These are phyloP conservation scores for Botrytis paeoniae DNA, from an alignment of 2,329 filamentous ascomycete species.

Conservation along the genomic window DNA sequence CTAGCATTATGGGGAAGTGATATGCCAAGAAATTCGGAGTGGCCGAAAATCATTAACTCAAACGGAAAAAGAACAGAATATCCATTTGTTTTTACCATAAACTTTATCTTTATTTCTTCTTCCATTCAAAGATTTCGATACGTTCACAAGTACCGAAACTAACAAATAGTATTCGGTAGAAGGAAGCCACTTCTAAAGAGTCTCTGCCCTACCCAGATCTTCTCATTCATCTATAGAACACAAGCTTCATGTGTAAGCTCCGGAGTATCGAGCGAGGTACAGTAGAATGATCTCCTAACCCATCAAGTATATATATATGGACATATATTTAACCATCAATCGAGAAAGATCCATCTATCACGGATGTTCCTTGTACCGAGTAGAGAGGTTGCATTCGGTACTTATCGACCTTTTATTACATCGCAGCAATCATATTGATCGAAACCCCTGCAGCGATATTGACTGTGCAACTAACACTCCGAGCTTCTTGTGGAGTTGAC, in stretches of 20 bases:
- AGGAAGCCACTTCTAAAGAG: background rate
- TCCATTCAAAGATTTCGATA: background rate
- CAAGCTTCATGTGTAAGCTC: background rate
- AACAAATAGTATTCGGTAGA: background rate
- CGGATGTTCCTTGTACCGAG: background rate
- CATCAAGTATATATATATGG: background rate
- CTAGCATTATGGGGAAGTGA: background rate
- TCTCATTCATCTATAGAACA: background rate
- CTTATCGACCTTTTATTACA: background rate
- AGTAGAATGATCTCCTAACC: background rate
- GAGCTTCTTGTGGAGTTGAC: slow-evolving; percentile 1
- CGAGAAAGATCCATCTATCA: background rate
- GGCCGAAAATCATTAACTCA: background rate
- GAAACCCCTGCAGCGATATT: background rate
- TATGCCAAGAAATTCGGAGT: background rate
- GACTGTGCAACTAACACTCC: background rate
- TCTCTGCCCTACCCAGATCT: background rate
- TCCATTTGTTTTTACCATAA: background rate
- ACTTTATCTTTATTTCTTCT: background rate
- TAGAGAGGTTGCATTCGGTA: background rate
- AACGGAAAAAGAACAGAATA: background rate
- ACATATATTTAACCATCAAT: background rate
- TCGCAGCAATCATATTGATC: background rate
- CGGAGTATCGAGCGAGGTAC: background rate
- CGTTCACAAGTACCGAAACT: background rate